A percentile compares a stretch with the other conserved stretches of the same genome.
These are phyloP conservation scores for Speleostelium caveatum DNA, from an alignment of 78 protist species.

Conservation along the genomic window DNA sequence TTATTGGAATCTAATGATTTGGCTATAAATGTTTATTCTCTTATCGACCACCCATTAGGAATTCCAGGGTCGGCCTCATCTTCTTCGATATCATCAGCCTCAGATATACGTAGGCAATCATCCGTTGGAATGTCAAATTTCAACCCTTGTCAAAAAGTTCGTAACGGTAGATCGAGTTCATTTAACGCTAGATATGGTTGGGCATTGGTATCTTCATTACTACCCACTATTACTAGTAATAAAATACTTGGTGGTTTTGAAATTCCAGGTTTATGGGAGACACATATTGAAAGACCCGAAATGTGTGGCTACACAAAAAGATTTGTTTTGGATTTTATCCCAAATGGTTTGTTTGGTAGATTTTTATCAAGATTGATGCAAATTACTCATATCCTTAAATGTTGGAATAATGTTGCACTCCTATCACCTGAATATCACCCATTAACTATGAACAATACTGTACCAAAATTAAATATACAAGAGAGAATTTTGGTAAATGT, in stretches of 20 bases:
- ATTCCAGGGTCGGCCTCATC: background rate
- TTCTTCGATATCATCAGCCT: background rate
- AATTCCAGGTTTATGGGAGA: conserved; percentile 28
- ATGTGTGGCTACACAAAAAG: conserved; percentile 22
- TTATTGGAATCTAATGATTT: conserved; percentile 44
- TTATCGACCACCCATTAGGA: background rate
- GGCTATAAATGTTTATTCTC: conserved; percentile 53
- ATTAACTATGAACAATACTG: no score
- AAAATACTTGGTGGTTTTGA: background rate
- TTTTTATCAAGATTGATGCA: conserved; percentile 47
- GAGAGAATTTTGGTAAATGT: conserved; percentile 45
- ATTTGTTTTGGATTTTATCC: conserved; percentile 40
- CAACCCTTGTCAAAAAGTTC: conserved; percentile 16
- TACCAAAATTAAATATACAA: background rate
- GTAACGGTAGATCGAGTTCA: conserved; percentile 64
- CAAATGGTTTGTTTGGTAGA: conserved; percentile 63
- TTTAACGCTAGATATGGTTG: conserved; percentile 65
- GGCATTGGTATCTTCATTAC: conserved; percentile 39
- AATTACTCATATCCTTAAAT: conserved; percentile 24
- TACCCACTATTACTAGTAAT: background rate
- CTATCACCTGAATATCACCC: conserved; percentile 15
- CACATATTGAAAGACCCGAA: conserved; percentile 20
- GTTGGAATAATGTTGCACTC: conserved; percentile 58
- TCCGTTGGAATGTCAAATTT: conserved; percentile 26
- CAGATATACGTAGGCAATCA: background rate